Base-by-base conservation (phyloP, 176 grass and related monocot genomes). In the Tillandsia leiboldiana region DNA sequence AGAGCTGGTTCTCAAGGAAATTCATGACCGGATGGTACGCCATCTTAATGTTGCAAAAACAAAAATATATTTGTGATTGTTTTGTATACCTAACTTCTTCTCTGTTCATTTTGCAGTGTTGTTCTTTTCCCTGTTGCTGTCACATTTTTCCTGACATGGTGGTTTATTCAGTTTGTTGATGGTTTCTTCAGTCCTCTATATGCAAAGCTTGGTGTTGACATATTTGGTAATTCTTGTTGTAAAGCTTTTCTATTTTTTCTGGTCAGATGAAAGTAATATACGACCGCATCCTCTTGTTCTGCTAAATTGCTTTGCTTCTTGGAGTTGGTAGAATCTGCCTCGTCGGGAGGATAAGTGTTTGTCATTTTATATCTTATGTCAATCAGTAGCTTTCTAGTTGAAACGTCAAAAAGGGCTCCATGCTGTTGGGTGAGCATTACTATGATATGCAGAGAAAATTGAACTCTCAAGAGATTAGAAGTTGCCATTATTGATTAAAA, bases 121-220 rank as follows among this genome's bases (percentile, higher is more conserved):
- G 95, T 99, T 69, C 83, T 99, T 70, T 99, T 99, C 61, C 95
- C 95, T 75, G 95, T 99, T 69, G 95, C 95, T 26, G 54, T 99
- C 62, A 99, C 95, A 1, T 99, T 99, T 82, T 99, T 94, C 82
- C 84, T 99, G 63, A 99, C 95, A 62, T 99, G 90, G 95, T 99
- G 95, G 95, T 99, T 99, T 74, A 87, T 99, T 86, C 87, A 91
- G 65, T 99, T 99, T 84, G 87, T 99, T 72, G 95, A 99, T 82
- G 87, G 95, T 14, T 99, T 99, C 78, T 99, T 99, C 71, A 99
- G 95, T 81, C 95, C 95, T 79, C 18, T 99, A 50, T 99, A 99
- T 88, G 87, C 77, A 49, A 75, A 94, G 76, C 67, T 99, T 80
- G 87, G 95, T 20, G 24, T 99, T 68, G 8, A 99, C 77, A 88